Evolutionary conservation across 2,329 filamentous ascomycete species (phyloP).

Genomic region (Trichoderma atroviride): DNA sequence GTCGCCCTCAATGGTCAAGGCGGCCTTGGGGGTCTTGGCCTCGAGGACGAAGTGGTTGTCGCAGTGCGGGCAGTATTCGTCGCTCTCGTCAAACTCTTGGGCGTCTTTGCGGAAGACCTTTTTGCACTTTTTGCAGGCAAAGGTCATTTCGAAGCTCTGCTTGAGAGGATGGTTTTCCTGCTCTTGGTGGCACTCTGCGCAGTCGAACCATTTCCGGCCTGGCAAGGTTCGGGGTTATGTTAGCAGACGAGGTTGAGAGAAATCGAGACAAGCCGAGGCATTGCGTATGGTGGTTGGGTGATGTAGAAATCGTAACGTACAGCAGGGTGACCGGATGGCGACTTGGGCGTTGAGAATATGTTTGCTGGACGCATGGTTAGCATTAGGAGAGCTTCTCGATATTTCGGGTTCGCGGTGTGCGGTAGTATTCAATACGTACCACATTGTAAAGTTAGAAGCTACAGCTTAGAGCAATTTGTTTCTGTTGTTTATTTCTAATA

Average conservation of each 20-base stretch:
- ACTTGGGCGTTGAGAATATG: slow-evolving; percentile 98
- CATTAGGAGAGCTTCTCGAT: background rate
- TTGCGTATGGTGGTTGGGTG: background rate
- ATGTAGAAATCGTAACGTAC: slow-evolving; percentile 54
- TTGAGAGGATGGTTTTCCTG: slow-evolving; percentile 74
- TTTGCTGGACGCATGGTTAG: slow-evolving; percentile 65
- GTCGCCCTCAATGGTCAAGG: slow-evolving; percentile 85
- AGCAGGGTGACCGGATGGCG: slow-evolving; percentile 92
- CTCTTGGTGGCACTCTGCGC: slow-evolving; percentile 89
- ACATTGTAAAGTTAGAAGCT: slow-evolving; percentile 11
- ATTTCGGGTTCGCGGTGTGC: background rate
- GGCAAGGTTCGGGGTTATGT: slow-evolving; percentile 44
- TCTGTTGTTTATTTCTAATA: background rate
- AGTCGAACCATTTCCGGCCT: slow-evolving; percentile 98
- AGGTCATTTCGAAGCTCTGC: slow-evolving; percentile 84
- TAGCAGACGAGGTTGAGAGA: background rate
- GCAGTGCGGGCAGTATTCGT: slow-evolving; percentile 98
- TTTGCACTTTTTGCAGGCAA: slow-evolving; percentile 98
- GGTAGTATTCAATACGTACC: slow-evolving; percentile 5
- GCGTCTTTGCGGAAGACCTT: slow-evolving; percentile 97
- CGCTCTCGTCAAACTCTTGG: slow-evolving; percentile 88
- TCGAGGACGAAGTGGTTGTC: slow-evolving; percentile 98
- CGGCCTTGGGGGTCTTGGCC: slow-evolving; percentile 78
- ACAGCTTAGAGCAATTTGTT: background rate
- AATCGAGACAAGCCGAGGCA: background rate